Evolutionary conservation across 129 eudicot genomes (phyloP), one percentile per base, ranked within the genome.

Genomic region (Artemisia tridentata): DNA sequence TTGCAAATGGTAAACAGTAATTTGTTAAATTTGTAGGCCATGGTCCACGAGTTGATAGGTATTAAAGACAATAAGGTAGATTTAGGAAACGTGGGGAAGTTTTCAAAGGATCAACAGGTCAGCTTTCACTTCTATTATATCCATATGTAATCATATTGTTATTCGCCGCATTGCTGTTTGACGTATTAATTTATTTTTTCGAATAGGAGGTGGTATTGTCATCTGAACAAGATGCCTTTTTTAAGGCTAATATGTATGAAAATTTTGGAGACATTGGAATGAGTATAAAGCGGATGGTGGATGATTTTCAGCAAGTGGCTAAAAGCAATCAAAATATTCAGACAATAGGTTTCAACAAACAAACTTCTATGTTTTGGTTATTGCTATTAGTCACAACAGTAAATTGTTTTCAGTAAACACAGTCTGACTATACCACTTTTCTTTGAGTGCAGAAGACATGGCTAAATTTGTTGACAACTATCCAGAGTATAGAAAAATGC

Each of bases 221-320:
- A 8, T 82, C 97, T 47, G 99, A 90, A 82, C 99, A 95, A 86
- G 99, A 95, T 86, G 74, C 95, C 56, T 90, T 95, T 78, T 95
- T 95, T 71, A 95, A 90, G 83, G 76, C 82, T 59, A 90, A 95
- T 79, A 95, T 95, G 99, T 95, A 85, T 70, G 91, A 95, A 69
- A 95, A 95, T 68, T 95, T 95, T 81, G 99, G 99, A 72, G 99
- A 95, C 73, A 95, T 95, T 81, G 99, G 99, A 70, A 86, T 95
- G 96, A 95, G 78, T 82, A 95, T 95, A 34, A 95, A 95, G 74
- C 81, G 84, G 51, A 87, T 95, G 99, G 99, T 95, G 74, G 99
- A 95, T 79, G 99, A 95, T 56, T 95, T 95, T 76, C 99, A 95
- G 69, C 99, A 90, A 82, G 90, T 90, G 80, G 93, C 97, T n/a